phyloP scores from a whole-genome alignment of 306 rosid genomes.

The Lablab purpureus region DNA sequence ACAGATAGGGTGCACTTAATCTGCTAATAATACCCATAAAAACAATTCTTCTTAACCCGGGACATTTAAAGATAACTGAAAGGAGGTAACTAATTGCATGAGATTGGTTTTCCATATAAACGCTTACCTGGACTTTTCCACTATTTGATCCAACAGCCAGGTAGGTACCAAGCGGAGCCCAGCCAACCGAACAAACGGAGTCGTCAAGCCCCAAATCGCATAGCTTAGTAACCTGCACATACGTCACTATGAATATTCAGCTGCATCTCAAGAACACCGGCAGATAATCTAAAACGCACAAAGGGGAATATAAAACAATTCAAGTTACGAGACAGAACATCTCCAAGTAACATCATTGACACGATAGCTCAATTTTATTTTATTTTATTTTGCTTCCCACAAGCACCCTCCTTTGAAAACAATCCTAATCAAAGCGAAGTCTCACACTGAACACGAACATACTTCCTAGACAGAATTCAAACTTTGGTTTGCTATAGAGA shows the following conservation, averaged over 20 bases:
- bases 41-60: neutral
- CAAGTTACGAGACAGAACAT: conserved; percentile 4
- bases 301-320: neutral
- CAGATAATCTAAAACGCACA: conserved; percentile 2
- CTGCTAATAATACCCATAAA: neutral
- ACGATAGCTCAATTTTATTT: too few species aligned
- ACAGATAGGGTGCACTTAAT: neutral
- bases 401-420: too few species aligned
- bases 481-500: too few species aligned
- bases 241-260: conserved; percentile 15
- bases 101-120: neutral
- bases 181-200: conserved; percentile 83
- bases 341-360: neutral
- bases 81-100: neutral
- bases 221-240: conserved; percentile 75
- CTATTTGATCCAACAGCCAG: conserved; percentile 85
- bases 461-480: too few species aligned
- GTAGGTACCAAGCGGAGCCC: conserved; percentile 91
- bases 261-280: neutral
- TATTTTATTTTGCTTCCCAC: neutral
- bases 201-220: conserved; percentile 87
- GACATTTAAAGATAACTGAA: neutral
- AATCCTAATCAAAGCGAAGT: too few species aligned
- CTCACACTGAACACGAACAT: too few species aligned
- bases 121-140: conserved; percentile 87